Percentiles rank a stretch among this genome's conserved stretches.
These are phyloP conservation scores for Geotrichum australiense DNA, from an alignment of 1,139 yeast genomes.

Conservation along the genomic window DNA sequence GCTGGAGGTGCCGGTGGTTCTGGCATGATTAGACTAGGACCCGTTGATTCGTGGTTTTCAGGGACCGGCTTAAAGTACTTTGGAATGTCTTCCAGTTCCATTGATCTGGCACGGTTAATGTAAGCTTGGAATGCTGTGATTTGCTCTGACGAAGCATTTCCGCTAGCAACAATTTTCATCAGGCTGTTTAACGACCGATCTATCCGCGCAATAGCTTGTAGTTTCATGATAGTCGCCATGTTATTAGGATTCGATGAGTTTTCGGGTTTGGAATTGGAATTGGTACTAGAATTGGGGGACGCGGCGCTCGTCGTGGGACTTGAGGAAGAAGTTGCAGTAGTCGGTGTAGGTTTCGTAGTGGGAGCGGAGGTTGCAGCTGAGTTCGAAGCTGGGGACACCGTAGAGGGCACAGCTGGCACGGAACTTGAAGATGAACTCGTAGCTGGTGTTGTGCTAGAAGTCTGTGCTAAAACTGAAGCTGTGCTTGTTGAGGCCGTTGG, in stretches of 20 bases:
- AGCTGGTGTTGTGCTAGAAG: background rate
- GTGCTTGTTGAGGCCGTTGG: no score
- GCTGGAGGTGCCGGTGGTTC: slow-evolving; percentile 23
- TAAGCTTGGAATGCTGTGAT: slow-evolving; percentile 73
- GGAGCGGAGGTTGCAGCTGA: background rate
- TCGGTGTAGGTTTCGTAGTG: background rate
- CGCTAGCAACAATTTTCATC: slow-evolving; percentile 81
- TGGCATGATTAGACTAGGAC: slow-evolving; percentile 8
- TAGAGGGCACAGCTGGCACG: no score
- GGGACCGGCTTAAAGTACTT: slow-evolving; percentile 18
- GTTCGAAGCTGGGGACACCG: no score
- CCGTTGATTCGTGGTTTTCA: slow-evolving; percentile 11
- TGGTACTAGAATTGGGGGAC: background rate
- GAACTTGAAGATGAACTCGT: background rate
- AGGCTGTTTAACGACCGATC: slow-evolving; percentile 60
- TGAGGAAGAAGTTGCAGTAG: slow-evolving; percentile 1
- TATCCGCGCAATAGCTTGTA: slow-evolving; percentile 71
- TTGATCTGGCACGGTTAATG: slow-evolving; percentile 62
- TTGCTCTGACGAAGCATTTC: slow-evolving; percentile 63
- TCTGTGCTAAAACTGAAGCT: background rate
- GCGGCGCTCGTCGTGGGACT: background rate
- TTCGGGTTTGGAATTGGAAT: slow-evolving; percentile 2
- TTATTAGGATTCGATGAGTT: slow-evolving; percentile 40
- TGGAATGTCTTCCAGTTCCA: slow-evolving; percentile 48
- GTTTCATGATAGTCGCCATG: slow-evolving; percentile 72